Base-by-base conservation (phyloP, 768 basidiomycete species). In the Multifurca ochricompacta region DNA sequence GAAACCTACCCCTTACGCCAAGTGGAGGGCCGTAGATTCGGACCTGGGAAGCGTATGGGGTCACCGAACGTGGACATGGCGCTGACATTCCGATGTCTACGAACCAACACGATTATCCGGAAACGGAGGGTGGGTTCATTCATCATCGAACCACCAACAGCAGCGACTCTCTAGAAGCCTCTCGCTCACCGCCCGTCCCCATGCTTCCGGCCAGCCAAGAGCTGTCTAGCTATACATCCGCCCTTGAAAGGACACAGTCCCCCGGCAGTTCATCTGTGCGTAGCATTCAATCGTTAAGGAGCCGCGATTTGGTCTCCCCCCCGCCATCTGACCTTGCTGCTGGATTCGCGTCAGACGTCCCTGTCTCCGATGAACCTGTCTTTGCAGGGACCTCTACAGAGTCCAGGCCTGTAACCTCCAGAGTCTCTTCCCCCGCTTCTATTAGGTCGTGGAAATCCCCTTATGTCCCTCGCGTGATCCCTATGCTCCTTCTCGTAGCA, bases 311-410 rank as follows among this genome's bases (percentile, higher is more conserved):
- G 30, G 47, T 23, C 21, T 52, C 59, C 16, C 52, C 58, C 23
- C 44, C 58, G 5, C 52, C 54, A 16, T 31, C 59, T 39, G 30
- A 25, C 13, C 11, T 47, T 36, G 40, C 51, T 39, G 27, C 62
- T 16, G 25, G 54, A 23, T 62, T 60, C 40, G 57, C 59, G 30
- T 55, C 61, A 3, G 59, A 65, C 49, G 49, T 40, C 8, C 59
- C 61, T 39, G 47, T 65, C 65, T 23, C 58, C 43, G 32, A 65
- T 51, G 49, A 40, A 11, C 59, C 61, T 39, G 47, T 65, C 65
- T 23, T 57, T 43, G 32, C 64, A 62, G 50, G 50, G 42, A 53
- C 63, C 57, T 47, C 62, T 66, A 21, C 53, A 48, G 54, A 53
- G 19, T 49, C 49, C 8, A 54, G 42, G 14, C 32, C 51, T 16